These are phyloP conservation scores for Flaveria brownii DNA, from an alignment of 129 eudicot species.

Conservation along the genomic window DNA sequence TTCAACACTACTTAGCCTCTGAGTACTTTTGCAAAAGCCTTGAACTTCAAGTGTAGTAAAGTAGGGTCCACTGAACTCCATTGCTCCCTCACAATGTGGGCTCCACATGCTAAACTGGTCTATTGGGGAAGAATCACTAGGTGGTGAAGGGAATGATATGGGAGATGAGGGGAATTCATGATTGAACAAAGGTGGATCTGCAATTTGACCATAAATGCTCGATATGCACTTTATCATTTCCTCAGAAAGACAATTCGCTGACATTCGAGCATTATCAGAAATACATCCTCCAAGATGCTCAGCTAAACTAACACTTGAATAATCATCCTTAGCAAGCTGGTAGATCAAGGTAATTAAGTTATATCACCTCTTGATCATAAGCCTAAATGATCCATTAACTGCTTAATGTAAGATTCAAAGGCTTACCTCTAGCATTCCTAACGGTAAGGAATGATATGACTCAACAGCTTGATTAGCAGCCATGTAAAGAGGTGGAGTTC, in stretches of 20 bases:
- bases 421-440: constrained; percentile 76
- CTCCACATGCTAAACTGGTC: constrained; percentile 48
- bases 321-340: constrained; percentile 49
- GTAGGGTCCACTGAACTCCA: constrained; percentile 53
- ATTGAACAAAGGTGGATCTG: constrained; percentile 59
- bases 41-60: constrained; percentile 50
- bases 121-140: constrained; percentile 46
- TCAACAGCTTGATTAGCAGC: constrained; percentile 51
- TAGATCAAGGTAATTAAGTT: background rate
- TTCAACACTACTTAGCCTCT: constrained; percentile 48
- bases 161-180: constrained; percentile 56
- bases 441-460: constrained; percentile 75
- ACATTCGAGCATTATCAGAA: constrained; percentile 35
- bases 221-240: constrained; percentile 80
- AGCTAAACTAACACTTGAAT: constrained; percentile 51
- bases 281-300: constrained; percentile 48
- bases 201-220: constrained; percentile 62
- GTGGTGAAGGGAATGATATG: constrained; percentile 54
- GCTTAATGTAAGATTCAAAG: background rate
- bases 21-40: constrained; percentile 50
- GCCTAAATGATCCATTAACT: background rate
- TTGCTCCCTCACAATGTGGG: constrained; percentile 42
- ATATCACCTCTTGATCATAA: constrained; percentile 1
- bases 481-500: constrained; percentile 53
- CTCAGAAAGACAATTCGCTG: constrained; percentile 78